These are phyloP conservation scores for Iris pallida DNA, from an alignment of 116 monocot species.

Conservation along the genomic window DNA sequence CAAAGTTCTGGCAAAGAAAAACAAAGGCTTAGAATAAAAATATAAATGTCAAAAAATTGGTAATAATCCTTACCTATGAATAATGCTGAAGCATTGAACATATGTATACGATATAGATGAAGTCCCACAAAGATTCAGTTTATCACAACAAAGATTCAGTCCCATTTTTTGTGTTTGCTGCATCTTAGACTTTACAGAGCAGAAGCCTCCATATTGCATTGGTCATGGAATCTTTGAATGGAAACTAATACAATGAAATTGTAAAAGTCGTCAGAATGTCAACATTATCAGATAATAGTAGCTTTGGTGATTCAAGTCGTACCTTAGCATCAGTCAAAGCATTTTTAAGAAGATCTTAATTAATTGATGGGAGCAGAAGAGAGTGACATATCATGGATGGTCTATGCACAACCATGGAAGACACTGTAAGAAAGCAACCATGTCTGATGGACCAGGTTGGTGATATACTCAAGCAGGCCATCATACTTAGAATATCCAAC, in stretches of 20 bases:
- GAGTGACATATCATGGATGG: constrained; percentile 60
- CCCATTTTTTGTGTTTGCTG: constrained; percentile 19
- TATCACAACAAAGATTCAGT: too few relatives aligned
- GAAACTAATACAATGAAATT: too few relatives aligned
- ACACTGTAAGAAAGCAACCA: constrained; percentile 67
- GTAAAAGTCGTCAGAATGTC: too few relatives aligned
- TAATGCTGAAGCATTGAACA: neutral
- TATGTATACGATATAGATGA: too few relatives aligned
- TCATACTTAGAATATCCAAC: constrained; percentile 39
- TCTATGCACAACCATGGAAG: constrained; percentile 52
- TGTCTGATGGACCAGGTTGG: constrained; percentile 63
- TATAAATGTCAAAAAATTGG: too few relatives aligned
- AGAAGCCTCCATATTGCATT: constrained; percentile 72
- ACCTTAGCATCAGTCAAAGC: constrained; percentile 93
- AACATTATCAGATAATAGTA: too few relatives aligned
- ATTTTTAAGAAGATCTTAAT: constrained; percentile 43
- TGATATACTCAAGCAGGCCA: constrained; percentile 40
- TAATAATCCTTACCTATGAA: neutral
- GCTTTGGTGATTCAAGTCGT: too few relatives aligned
- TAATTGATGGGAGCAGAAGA: constrained; percentile 35
- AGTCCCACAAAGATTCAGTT: too few relatives aligned
- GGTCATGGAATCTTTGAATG: too few relatives aligned
- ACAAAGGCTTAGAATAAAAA: too few relatives aligned
- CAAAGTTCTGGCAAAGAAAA: too few relatives aligned
- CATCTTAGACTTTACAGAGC: constrained; percentile 32